Percentiles rank a stretch among this genome's conserved stretches.
Evolutionary conservation across 208 protist species (phyloP).

Genomic region (Leishmania gerbilli): DNA sequence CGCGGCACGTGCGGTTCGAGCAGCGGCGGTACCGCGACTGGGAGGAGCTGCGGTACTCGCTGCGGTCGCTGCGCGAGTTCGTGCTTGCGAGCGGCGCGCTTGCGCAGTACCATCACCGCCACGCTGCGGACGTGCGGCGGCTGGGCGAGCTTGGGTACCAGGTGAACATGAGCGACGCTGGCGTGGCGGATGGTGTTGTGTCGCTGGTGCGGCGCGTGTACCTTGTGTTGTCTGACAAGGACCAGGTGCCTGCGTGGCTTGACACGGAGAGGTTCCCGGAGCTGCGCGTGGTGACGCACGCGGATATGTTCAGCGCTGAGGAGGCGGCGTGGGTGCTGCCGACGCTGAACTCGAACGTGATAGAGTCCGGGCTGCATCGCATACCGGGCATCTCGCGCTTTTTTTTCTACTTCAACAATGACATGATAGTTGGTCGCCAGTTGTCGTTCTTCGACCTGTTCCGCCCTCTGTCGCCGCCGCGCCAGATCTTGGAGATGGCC

Average conservation of each 20-base stretch:
- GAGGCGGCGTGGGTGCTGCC: conserved; percentile 27
- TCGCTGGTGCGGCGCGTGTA: conserved; percentile 38
- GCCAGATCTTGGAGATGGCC: conserved; percentile 21
- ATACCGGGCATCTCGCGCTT: conserved; percentile 47
- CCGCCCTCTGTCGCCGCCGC: conserved; percentile 37
- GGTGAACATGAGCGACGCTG: conserved; percentile 25
- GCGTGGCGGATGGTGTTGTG: conserved; percentile 12
- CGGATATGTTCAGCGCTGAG: conserved; percentile 29
- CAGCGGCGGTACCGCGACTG: conserved; percentile 45
- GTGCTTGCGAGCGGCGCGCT: conserved; percentile 30
- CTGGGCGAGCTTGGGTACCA: conserved; percentile 27
- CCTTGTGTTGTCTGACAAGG: conserved; percentile 38
- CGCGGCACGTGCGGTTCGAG: conserved; percentile 27
- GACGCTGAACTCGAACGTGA: conserved; percentile 43
- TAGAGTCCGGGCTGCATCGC: conserved; percentile 46
- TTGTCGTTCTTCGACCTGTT: conserved; percentile 55
- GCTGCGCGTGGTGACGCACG: conserved; percentile 44
- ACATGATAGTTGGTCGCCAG: conserved; percentile 44
- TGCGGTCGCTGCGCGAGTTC: conserved; percentile 39
- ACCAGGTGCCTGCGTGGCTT: conserved; percentile 49
- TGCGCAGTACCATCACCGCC: conserved; percentile 27
- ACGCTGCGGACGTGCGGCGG: conserved; percentile 23
- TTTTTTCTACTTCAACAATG: conserved; percentile 55
- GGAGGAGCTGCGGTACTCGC: conserved; percentile 62
- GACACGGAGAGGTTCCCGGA: conserved; percentile 31